Evolutionary conservation across 179 eudicot genomes (phyloP), one percentile per base, ranked within the genome.

Genomic region (Corrigiola litoralis): DNA sequence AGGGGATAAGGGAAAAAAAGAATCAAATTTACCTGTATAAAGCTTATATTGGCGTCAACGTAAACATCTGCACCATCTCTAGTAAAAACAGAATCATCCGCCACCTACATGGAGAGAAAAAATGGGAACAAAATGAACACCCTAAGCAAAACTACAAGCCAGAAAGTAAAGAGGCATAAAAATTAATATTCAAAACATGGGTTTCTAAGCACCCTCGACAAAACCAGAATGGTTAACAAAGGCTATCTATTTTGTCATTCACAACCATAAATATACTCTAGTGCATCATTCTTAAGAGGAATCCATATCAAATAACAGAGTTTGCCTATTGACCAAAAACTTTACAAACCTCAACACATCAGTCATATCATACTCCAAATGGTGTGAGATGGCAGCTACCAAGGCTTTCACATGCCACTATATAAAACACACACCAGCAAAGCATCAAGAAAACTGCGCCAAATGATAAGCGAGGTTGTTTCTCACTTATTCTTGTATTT

Each of bases 41-140:
- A 84, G 78, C 87, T 81, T 70, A 90, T 84, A 72, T 68, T 80
- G 57, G 82, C 77, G 61, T 88, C 91, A 52, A 88, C 90, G 71
- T 77, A 81, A 40, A 91, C 51, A 80, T 91, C 96, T 72, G 86
- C 81, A 55, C 94, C 97, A 59, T 78, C 81, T 74, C 94, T 86
- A 40, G 71, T 59, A 72, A 91, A 91, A 67, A 65, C 44, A 34
- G 77, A 69, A 78, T 91, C 90, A 63, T 81, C 83, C 61, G 80
- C 77, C 64, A 91, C 96, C 97, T 91, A 75, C 65, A 82, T 23
- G 46, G 48, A 29, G 61, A 45, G 50, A 10, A 61, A 3, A 47
- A 45, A 28, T 46, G 21, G 33, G 18, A 21, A 1, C 6, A 67
- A 52, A 24, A 20, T 21, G 49, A 53, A 42, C 24, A 17, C 52